Evolutionary conservation across 2,329 filamentous ascomycete genomes (phyloP).

Genomic region (Thermothelomyces thermophilus): DNA sequence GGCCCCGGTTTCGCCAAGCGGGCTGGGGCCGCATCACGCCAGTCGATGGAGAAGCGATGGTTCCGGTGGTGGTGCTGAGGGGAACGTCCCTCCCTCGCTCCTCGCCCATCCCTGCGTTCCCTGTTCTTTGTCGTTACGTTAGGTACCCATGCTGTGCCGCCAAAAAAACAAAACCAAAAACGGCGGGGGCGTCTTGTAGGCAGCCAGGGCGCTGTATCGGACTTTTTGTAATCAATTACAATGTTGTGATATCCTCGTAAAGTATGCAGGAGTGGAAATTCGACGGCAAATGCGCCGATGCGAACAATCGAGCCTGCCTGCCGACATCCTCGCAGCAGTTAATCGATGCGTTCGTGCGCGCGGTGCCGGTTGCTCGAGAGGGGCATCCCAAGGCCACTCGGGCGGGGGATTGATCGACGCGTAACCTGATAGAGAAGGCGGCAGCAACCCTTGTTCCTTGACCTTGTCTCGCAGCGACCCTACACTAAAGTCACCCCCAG

Average conservation of each 20-base stretch:
- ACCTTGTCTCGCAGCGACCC: neutral
- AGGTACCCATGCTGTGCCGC: too few species aligned
- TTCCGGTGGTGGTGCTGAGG: neutral
- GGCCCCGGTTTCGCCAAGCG: conserved; percentile 15
- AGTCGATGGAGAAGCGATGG: conserved; percentile 1
- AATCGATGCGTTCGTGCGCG: too few species aligned
- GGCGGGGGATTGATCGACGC: conserved; percentile 13
- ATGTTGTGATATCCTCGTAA: neutral
- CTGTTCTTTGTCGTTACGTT: neutral
- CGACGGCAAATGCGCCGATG: too few species aligned
- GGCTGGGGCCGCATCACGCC: conserved; percentile 15
- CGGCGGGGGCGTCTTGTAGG: too few species aligned
- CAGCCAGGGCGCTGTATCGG: too few species aligned
- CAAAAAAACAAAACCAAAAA: too few species aligned
- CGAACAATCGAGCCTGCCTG: too few species aligned
- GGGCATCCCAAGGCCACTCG: neutral
- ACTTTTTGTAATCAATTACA: neutral
- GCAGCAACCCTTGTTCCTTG: conserved; percentile 2
- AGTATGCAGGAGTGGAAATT: too few species aligned
- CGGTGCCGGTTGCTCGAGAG: neutral
- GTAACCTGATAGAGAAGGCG: conserved; percentile 1
- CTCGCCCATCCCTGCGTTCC: conserved; percentile 2
- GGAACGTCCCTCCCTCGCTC: neutral
- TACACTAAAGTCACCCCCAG: neutral
- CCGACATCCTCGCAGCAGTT: too few species aligned